Conservation (phyloP, 164 flowering plant genomes). For the Pachysandra terminalis region DNA sequence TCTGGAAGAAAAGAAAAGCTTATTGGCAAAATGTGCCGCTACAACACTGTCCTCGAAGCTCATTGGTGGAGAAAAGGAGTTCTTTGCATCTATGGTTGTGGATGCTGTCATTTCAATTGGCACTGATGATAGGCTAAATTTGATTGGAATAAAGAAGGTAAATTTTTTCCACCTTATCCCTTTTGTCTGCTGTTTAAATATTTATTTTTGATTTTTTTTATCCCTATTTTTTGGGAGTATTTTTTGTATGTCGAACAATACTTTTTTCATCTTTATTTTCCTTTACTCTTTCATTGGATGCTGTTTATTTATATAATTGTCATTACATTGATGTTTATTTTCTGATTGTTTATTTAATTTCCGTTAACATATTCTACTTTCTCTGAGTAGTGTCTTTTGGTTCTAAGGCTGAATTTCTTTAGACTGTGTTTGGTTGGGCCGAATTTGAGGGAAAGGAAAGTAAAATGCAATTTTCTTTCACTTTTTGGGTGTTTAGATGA, state of each 20-base stretch:
- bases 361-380: neutral
- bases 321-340: too few relatives aligned
- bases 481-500: too few relatives aligned
- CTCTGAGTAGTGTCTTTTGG: neutral
- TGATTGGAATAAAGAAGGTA: constrained; percentile 98
- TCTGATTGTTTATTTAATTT: too few relatives aligned
- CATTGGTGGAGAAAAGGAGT: constrained; percentile 97
- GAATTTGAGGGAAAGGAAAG: too few relatives aligned
- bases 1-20: constrained; percentile 79
- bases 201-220: too few relatives aligned
- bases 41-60: constrained; percentile 95
- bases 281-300: neutral
- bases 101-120: constrained; percentile 94
- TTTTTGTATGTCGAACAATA: too few relatives aligned
- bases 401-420: neutral
- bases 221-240: too few relatives aligned
- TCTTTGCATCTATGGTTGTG: constrained; percentile 96
- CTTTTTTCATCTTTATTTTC: too few relatives aligned
- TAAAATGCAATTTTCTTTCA: too few relatives aligned
- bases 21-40: constrained; percentile 91
- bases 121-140: constrained; percentile 72
- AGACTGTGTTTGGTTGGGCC: too few relatives aligned
- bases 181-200: too few relatives aligned
- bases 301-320: too few relatives aligned
- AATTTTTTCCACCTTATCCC: neutral